Evolutionary conservation across 768 basidiomycete species (phyloP), one percentile per base, ranked within the genome.

Genomic region (Mycena latifolia): DNA sequence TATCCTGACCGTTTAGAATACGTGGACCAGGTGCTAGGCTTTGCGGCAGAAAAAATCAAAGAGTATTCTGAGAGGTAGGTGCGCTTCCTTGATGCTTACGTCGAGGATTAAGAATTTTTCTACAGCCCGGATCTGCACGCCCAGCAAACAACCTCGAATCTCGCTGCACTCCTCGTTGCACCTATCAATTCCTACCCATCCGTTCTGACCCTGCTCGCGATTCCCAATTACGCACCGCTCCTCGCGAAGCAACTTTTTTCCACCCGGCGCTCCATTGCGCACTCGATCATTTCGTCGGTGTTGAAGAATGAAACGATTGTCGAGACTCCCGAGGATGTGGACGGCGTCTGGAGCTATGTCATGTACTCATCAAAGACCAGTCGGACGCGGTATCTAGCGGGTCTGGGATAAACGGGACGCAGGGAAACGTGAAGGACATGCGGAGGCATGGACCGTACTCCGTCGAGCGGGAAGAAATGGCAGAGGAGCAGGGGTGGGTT

Each of bases 401-500:
- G 25, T 58, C 29, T 71, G 78, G 58, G 50, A 73, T 74, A 61
- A 77, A 82, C 63, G 77, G 75, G 10, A 75, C 76, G 24, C 77
- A 79, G 39, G 67, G 74, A 29, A 80, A 77, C 27, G 70, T 72
- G 25, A 83, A 84, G 67, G 86, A 87, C 48, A 73, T 77, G 52
- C 83, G 88, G 64, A 81, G 89, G 66, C 86, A 87, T 61, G 88
- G 88, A 9, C 82, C 88, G 12, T 86, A 89, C 70, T 80, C 82
- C 29, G 72, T 86, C 55, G 96, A 97, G 75, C 79, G 90, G 55
- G 94, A 96, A 75, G 97, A 99, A 74, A 85, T 96, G 82, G 96
- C 96, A 0, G 98, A 99, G 77, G 98, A 99, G 77, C 98, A 99
- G 73, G 98, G 98, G 0, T 99, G 98, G 98, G 89, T 98, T 18